Base-by-base conservation (phyloP, 2,329 filamentous ascomycete species). In the Dactylellina parvicollis region DNA sequence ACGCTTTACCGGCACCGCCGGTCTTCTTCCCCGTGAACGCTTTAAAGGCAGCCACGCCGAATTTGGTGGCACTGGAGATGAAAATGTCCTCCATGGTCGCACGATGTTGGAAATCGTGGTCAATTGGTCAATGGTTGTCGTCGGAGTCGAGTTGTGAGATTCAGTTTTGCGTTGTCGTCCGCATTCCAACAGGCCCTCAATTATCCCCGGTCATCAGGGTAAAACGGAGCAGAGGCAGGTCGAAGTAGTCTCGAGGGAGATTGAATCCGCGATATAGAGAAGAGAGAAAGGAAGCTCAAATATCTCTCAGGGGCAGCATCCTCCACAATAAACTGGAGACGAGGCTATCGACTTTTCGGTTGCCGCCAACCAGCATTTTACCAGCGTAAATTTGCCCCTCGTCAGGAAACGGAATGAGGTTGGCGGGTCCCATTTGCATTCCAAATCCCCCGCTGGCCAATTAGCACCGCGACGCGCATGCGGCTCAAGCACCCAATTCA, bases 41-140 rank as follows among this genome's bases (percentile, higher is more conserved):
- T 24, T 72, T 72, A 50, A 72, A 30, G 18, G 66, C 66, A 7
- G 49, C 40, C 44, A 60, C 28, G 2, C 67, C 67, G 2, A 72
- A 52, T 26, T 72, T 72, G 9, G 54, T 50, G n/a, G 59, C 67
- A 26, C 50, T 52, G 26, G 57, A 65, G 32, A 57, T 38, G 24
- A 72, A 28, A 4, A 65, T 20, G n/a, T 65, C 67, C 26, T 54
- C 67, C 67, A 72, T 72, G 4, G 8, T 28, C n/a, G n/a, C n/a
- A n/a, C n/a, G n/a, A n/a, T n/a, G n/a, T n/a, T n/a, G n/a, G n/a
- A n/a, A n/a, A n/a, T n/a, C n/a, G n/a, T n/a, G n/a, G 14, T 36
- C 49, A 20, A 44, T 44, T 44, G 40, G 18, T 12, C 4, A 12
- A 20, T 5, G 3, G 36, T 40, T 40, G 36, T 8, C 12, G n/a